These are phyloP conservation scores for Russula compacta DNA, from an alignment of 768 basidiomycete genomes.

Conservation along the genomic window DNA sequence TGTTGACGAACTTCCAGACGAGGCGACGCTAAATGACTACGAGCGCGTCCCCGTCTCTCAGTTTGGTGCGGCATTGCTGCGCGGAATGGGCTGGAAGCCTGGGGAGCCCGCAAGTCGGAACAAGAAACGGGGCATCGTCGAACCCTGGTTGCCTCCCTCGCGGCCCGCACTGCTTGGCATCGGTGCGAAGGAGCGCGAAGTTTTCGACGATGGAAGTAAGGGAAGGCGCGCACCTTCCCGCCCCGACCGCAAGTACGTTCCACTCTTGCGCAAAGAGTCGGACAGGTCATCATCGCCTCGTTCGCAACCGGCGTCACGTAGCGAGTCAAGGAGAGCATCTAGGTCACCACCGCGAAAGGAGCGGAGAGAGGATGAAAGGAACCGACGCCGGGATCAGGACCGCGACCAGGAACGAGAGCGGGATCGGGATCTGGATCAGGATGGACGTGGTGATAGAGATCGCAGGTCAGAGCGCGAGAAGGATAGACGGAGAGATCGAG, in stretches of 20 bases:
- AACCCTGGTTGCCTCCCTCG: slow-evolving; percentile 74
- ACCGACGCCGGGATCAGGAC: slow-evolving; percentile 1
- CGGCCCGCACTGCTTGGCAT: slow-evolving; percentile 86
- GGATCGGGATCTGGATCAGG: background rate
- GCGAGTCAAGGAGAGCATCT: slow-evolving; percentile 5
- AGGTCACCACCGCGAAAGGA: slow-evolving; percentile 1
- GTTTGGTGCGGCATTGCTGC: slow-evolving; percentile 86
- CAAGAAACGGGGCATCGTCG: slow-evolving; percentile 46
- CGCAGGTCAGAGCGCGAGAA: slow-evolving; percentile 22
- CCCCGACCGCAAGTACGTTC: slow-evolving; percentile 73
- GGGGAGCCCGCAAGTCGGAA: slow-evolving; percentile 57
- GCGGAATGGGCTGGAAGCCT: slow-evolving; percentile 96
- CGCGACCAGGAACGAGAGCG: background rate
- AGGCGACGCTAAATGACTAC: slow-evolving; percentile 77
- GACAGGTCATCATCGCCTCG: slow-evolving; percentile 21
- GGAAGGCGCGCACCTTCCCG: slow-evolving; percentile 36
- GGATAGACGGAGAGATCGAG: slow-evolving; percentile 5
- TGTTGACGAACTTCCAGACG: slow-evolving; percentile 67
- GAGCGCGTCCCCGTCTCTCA: slow-evolving; percentile 83
- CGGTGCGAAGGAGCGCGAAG: slow-evolving; percentile 82
- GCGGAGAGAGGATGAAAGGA: background rate
- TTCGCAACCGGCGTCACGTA: slow-evolving; percentile 5
- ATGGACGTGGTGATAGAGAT: background rate
- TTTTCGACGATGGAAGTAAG: slow-evolving; percentile 57
- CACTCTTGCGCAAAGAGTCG: slow-evolving; percentile 62